These are phyloP conservation scores for Fusarium stilboides DNA, from an alignment of 2,329 filamentous ascomycete genomes.

Conservation along the genomic window DNA sequence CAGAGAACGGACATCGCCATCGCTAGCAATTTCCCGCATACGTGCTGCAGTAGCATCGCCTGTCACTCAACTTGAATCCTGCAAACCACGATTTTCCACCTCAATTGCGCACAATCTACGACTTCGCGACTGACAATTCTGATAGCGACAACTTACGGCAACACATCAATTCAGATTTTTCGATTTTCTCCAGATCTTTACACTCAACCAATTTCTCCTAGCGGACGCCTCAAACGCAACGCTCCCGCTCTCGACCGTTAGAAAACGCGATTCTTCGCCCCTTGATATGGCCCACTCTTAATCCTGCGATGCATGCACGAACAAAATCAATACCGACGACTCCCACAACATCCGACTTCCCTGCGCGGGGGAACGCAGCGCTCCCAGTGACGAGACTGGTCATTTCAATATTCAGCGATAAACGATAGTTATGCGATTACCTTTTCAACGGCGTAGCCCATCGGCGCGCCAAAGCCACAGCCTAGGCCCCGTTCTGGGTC, in stretches of 20 bases:
- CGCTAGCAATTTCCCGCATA: constrained; percentile 58
- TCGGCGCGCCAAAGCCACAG: constrained; percentile 57
- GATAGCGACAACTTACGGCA: constrained; percentile 16
- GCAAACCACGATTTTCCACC: constrained; percentile 38
- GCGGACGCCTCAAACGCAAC: constrained; percentile 8
- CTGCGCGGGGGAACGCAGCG: constrained; percentile 17
- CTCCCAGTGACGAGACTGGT: constrained; percentile 14
- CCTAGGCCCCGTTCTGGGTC: constrained; percentile 44
- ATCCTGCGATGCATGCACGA: constrained; percentile 51
- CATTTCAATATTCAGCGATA: constrained; percentile 36
- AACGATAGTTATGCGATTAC: constrained; percentile 64
- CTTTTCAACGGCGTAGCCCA: constrained; percentile 59
- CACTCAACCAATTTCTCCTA: constrained; percentile 1
- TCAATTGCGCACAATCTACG: constrained; percentile 22
- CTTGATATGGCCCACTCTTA: constrained; percentile 50
- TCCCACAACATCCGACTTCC: constrained; percentile 23
- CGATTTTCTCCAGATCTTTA: constrained; percentile 12
- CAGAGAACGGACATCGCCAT: constrained; percentile 51
- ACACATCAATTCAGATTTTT: constrained; percentile 10
- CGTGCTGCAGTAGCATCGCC: constrained; percentile 41
- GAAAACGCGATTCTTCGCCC: constrained; percentile 37
- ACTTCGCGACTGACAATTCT: constrained; percentile 23
- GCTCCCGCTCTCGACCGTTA: constrained; percentile 24
- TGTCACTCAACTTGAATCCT: constrained; percentile 41
- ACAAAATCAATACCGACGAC: constrained; percentile 35